Evolutionary conservation across 345 rosid genomes (phyloP), one percentile per base, ranked within the genome.

Genomic region (Hirschfeldia incana): DNA sequence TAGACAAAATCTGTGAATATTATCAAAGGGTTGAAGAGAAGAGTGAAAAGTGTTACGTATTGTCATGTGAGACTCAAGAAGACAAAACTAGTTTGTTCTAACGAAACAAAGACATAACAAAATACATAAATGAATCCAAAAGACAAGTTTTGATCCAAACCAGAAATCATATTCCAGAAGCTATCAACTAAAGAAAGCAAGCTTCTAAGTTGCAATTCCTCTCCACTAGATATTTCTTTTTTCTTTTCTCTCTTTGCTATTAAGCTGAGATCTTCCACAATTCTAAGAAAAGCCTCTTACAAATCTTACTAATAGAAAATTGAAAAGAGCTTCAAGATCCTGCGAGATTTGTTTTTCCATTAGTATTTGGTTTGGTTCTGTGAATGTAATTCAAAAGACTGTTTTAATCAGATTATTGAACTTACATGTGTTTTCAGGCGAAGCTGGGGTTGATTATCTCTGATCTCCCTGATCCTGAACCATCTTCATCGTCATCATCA

Each of bases 361-460:
- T 70, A 58, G 49, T 58, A 53, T 26, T 21, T 75, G 63, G 76
- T 69, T 73, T 53, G 72, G 51, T 44, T 21, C 21, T 21, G 21
- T 21, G 21, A 21, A 21, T 21, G 21, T 21, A 1, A 21, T 21
- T 21, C 21, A 21, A 21, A 1, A 21, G 21, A 21, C 21, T 21
- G 21, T 21, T 21, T 21, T 21, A 1, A 21, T 21, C 21, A 21
- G 21, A 21, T 21, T 21, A 21, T 21, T 21, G 21, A 21, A 21
- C 21, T 21, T 21, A 21, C 21, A 21, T 21, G 21, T 21, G 32
- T 29, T 29, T 29, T 79, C 70, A 85, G 78, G 86, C 80, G 70
- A 86, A 80, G 85, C 82, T 80, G 78, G 83, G 66, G 80, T 84
- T 87, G 37, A 86, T 87, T 36, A 89, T 69, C 84, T 86, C 89